Base-by-base conservation (phyloP, 768 basidiomycete species). In the Hirschioporus abietinus region DNA sequence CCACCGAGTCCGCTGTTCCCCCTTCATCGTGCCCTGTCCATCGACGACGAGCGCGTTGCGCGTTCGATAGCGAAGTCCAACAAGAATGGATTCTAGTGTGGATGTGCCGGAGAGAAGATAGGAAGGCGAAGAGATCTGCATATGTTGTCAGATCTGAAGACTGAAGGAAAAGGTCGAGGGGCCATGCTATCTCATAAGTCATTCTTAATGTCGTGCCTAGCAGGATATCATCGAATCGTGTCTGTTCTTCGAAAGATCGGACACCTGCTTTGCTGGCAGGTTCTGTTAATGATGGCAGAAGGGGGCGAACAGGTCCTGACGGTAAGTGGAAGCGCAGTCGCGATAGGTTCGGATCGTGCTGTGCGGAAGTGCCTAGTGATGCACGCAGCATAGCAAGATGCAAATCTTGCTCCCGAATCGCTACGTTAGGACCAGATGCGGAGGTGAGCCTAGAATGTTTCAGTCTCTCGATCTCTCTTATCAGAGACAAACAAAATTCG, bases 21-120 rank as follows among this genome's bases (percentile, higher is more conserved):
- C 95, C 95, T 74, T 95, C 95, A 4, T 90, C 89, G 0, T 92
- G 82, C 2, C 92, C 92, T 7, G 93, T 94, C 93, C 92, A 95
- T 71, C 89, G 83, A 63, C 93, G 82, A 34, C 94, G 84, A 4
- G 87, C 91, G 17, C 95, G 87, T 73, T 96, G 94, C 5, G 92
- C 82, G 71, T 93, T 93, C 1, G 93, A 95, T 30, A 97, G 80
- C 0, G 90, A 88, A 7, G 88, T 83, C 95, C 95, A 97, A 71
- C 91, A 92, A 5, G 84, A 82, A 66, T 93, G 88, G 15, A 95
- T 84, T 30, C 87, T 85, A 0, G 86, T 88, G 72, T 96, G 95
- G 0, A 91, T 91, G 73, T 93, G 92, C 27, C 94, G 86, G 42
- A 97, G 74, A 0, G 94, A 88, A 10, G 92, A 89, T 10, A 96